Base-by-base conservation (phyloP, 23 red algal genomes). In the Chondrus crispus region DNA sequence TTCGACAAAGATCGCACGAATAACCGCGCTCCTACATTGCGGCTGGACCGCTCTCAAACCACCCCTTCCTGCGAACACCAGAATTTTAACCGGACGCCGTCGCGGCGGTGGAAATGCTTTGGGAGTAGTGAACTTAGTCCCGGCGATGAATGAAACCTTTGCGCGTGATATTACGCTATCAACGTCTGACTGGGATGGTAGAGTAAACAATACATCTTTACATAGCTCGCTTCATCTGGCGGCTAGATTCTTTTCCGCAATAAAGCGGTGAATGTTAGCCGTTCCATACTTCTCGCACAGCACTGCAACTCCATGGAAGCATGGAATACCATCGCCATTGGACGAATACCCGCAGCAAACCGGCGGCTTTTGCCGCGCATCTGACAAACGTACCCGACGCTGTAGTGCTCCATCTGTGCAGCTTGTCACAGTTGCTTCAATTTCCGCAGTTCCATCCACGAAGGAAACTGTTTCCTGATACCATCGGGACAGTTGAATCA, bases 251-350 rank as follows among this genome's bases (percentile, higher is more conserved):
- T 44, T 53, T 2, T 3, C 14, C 19, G 35, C 62, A 5, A 85
- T 41, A 45, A 85, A 85, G 10, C 81, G 54, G n/a, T 85, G 55
- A 7, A 85, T 68, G 29, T 85, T 68, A 38, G 57, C n/a, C 32
- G 81, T 53, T 16, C 62, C 54, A 68, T 45, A 20, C 20, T 85
- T 85, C 39, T 85, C 55, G 10, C 55, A n/a, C 24, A 85, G 16
- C 11, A 85, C 55, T 24, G 54, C 54, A 6, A 41, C 5, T 19
- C 81, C 81, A 68, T 85, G 55, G 36, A 85, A 85, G 28, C 81
- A 85, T 69, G 81, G 54, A 5, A 68, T 38, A 57, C 81, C 81
- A 50, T 85, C 55, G 4, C 55, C 55, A 85, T 85, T 85, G 2
- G 3, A 35, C 26, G 62, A 85, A 53, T 85, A 85, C 2, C 62